phyloP scores from a whole-genome alignment of 164 flowering plant genomes.

The Buxus sempervirens region DNA sequence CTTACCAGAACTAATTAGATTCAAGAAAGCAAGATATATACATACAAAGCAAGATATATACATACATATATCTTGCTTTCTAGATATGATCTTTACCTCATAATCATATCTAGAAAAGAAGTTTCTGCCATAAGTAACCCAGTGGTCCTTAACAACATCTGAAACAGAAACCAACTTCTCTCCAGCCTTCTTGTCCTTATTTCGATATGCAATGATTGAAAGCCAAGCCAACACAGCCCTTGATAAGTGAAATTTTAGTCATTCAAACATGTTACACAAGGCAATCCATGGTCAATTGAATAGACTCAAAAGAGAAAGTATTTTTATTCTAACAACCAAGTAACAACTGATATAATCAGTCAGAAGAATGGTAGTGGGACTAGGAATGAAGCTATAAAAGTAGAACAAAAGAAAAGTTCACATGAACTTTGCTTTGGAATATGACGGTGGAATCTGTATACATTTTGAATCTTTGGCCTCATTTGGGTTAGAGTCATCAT shows the following conservation, averaged over 20 bases:
- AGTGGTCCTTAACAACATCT: conserved; percentile 84
- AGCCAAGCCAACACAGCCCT: conserved; percentile 99
- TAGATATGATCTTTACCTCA: conserved; percentile 50
- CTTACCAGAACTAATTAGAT: not conserved
- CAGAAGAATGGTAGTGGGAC: not conserved
- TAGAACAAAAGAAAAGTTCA: not conserved
- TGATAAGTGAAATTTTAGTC: conserved; percentile 6
- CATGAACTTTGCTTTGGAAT: not conserved
- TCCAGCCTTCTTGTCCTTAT: conserved; percentile 79
- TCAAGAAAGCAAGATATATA: not conserved
- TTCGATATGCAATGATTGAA: conserved; percentile 79
- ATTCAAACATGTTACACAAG: not conserved
- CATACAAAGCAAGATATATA: too few species aligned
- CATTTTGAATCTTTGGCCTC: not conserved
- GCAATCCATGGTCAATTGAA: not conserved
- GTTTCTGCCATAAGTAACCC: conserved; percentile 96
- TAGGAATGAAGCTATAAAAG: not conserved
- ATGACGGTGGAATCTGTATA: not conserved
- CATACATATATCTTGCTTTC: too few species aligned
- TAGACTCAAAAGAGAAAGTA: not conserved
- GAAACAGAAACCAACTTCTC: conserved; percentile 83
- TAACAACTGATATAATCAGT: not conserved
- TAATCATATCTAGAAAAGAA: conserved; percentile 98
- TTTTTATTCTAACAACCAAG: not conserved
- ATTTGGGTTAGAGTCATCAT: too few species aligned